phyloP scores from a whole-genome alignment of 345 rosid genomes.

The Theobroma cacao region DNA sequence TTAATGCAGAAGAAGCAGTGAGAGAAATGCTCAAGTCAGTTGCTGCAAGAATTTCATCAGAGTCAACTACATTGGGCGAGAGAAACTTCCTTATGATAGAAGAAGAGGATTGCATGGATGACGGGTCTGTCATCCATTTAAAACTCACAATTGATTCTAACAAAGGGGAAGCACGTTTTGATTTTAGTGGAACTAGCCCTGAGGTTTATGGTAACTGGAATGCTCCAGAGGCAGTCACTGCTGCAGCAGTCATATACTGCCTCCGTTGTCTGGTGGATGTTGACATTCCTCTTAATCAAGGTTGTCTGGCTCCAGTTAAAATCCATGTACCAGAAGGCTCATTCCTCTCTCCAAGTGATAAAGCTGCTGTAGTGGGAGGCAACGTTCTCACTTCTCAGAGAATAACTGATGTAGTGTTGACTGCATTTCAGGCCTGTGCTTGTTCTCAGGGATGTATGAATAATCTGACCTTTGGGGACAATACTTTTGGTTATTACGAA shows the following conservation, averaged over 20 bases:
- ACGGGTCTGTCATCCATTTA: constrained; percentile 78
- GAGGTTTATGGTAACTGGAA: constrained; percentile 98
- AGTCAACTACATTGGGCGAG: constrained; percentile 27
- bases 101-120: constrained; percentile 96
- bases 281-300: constrained; percentile 95
- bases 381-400: constrained; percentile 93
- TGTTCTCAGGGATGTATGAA: constrained; percentile 99
- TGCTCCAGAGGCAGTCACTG: constrained; percentile 94
- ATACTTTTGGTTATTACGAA: constrained; percentile 87
- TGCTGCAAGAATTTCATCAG: constrained; percentile 50
- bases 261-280: constrained; percentile 83
- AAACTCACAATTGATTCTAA: constrained; percentile 62
- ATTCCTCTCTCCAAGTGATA: constrained; percentile 89
- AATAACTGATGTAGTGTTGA: constrained; percentile 80
- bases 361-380: constrained; percentile 97
- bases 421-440: constrained; percentile 93
- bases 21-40: constrained; percentile 95
- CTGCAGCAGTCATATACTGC: constrained; percentile 95
- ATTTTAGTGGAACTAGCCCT: constrained; percentile 86
- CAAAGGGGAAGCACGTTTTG: constrained; percentile 84
- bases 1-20: constrained; percentile 91
- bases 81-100: constrained; percentile 45
- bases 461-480: constrained; percentile 91
- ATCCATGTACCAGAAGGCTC: constrained; percentile 76
- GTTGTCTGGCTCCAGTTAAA: constrained; percentile 87